These are phyloP conservation scores for Vaccinium vitisidaea DNA, from an alignment of 148 eudicot species.

Conservation along the genomic window DNA sequence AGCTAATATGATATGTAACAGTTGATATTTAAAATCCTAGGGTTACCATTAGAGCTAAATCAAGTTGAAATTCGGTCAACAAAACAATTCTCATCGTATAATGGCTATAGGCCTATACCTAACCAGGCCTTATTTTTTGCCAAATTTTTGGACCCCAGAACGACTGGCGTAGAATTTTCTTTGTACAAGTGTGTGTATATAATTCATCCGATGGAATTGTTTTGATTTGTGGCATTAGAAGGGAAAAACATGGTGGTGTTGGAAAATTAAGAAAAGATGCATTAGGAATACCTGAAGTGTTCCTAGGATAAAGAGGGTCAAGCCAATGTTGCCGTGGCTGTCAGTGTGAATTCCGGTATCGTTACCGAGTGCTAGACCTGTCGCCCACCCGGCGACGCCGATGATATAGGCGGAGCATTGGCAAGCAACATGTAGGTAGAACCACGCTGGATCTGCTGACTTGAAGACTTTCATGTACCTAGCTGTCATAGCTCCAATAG, in stretches of 20 bases:
- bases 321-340: conserved; percentile 48
- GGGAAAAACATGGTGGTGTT: not conserved
- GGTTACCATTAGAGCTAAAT: not conserved
- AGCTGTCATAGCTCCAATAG: conserved; percentile 47
- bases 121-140: not conserved
- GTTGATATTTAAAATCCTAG: no score
- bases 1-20: no score
- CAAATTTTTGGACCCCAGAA: not conserved
- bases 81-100: no score
- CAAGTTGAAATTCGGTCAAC: not conserved
- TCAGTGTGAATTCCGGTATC: conserved; percentile 27
- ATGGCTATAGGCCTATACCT: not conserved
- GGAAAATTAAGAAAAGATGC: not conserved
- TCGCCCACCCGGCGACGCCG: conserved; percentile 59
- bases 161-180: no score
- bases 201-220: not conserved
- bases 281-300: conserved; percentile 39
- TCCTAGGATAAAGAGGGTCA: conserved; percentile 44
- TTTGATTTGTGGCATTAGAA: not conserved
- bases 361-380: conserved; percentile 50
- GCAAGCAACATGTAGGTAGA: conserved; percentile 49
- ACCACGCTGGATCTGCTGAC: conserved; percentile 58
- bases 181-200: no score
- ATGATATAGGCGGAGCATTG: conserved; percentile 44
- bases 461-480: conserved; percentile 57